Evolutionary conservation across 1,139 yeast genomes (phyloP).

Genomic region (Hemisphaericaspora lyxosophila): DNA sequence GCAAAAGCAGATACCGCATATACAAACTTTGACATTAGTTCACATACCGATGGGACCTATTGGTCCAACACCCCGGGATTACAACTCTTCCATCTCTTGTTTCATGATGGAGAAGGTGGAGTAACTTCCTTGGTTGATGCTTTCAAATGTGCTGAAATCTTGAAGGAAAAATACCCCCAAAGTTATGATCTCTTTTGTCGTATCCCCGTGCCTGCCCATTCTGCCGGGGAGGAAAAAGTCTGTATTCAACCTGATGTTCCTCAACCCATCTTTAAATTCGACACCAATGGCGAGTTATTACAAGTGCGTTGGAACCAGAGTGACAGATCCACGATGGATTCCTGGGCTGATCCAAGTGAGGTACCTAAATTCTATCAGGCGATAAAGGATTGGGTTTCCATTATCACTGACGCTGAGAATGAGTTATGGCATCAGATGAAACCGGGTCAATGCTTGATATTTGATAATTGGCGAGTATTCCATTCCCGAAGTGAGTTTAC

Average conservation of each 20-base stretch:
- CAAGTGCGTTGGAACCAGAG: constrained; percentile 79
- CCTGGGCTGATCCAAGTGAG: constrained; percentile 53
- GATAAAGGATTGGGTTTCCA: constrained; percentile 54
- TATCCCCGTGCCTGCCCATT: constrained; percentile 67
- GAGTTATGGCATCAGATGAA: constrained; percentile 57
- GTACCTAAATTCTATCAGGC: constrained; percentile 62
- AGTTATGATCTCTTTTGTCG: constrained; percentile 53
- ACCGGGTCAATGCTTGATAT: constrained; percentile 70
- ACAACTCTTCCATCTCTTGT: constrained; percentile 67
- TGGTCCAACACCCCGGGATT: constrained; percentile 79
- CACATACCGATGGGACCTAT: constrained; percentile 78
- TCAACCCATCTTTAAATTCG: constrained; percentile 62
- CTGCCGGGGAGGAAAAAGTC: constrained; percentile 71
- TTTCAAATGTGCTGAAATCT: constrained; percentile 57
- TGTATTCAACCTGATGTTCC: constrained; percentile 64
- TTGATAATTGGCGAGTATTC: constrained; percentile 77
- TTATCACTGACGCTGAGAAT: constrained; percentile 52
- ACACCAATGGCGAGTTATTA: constrained; percentile 50
- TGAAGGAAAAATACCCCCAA: constrained; percentile 51
- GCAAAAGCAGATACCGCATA: constrained; percentile 75
- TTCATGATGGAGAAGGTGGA: constrained; percentile 72
- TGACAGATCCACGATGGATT: constrained; percentile 67
- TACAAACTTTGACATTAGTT: constrained; percentile 64
- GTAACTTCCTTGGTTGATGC: constrained; percentile 72
- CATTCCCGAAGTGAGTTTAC: constrained; percentile 72